Percentiles rank a stretch among this genome's conserved stretches.
Evolutionary conservation across 805 yeast species (phyloP).

Genomic region (Starmerella sirachaensis): DNA sequence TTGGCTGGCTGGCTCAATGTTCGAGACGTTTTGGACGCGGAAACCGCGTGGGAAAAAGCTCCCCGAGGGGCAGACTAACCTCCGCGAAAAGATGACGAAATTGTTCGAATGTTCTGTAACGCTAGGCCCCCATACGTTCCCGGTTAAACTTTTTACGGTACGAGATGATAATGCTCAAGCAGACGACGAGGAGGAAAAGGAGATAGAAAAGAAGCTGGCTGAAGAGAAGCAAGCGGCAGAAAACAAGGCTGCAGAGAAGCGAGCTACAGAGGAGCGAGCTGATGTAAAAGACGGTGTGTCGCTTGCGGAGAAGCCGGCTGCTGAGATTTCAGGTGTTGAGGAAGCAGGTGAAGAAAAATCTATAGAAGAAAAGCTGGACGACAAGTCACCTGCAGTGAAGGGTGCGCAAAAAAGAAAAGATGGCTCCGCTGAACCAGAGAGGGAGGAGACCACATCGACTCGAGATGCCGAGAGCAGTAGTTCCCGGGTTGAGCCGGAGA

Average conservation of each 20-base stretch:
- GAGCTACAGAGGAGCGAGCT: constrained; percentile 9
- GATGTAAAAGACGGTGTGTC: no score
- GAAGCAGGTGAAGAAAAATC: no score
- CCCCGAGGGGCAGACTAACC: constrained; percentile 38
- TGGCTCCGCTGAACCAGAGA: no score
- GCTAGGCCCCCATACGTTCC: constrained; percentile 77
- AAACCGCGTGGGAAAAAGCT: constrained; percentile 46
- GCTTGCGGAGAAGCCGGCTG: no score
- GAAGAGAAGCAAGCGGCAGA: background rate
- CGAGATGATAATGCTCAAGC: constrained; percentile 38
- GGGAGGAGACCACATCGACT: no score
- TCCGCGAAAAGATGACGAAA: constrained; percentile 80
- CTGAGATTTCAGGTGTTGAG: no score
- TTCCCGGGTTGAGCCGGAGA: no score
- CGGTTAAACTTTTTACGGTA: constrained; percentile 64
- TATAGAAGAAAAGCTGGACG: no score
- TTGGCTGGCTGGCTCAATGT: constrained; percentile 56
- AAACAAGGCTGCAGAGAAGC: constrained; percentile 7
- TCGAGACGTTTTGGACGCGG: constrained; percentile 69
- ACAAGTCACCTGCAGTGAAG: no score
- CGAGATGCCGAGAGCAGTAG: no score
- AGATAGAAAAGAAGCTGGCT: constrained; percentile 9
- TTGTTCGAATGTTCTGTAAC: constrained; percentile 61
- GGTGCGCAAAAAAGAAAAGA: no score
- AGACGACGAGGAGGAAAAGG: constrained; percentile 33